These are phyloP conservation scores for Talaromyces sp. DNA, from an alignment of 2,329 filamentous ascomycete genomes.

Conservation along the genomic window DNA sequence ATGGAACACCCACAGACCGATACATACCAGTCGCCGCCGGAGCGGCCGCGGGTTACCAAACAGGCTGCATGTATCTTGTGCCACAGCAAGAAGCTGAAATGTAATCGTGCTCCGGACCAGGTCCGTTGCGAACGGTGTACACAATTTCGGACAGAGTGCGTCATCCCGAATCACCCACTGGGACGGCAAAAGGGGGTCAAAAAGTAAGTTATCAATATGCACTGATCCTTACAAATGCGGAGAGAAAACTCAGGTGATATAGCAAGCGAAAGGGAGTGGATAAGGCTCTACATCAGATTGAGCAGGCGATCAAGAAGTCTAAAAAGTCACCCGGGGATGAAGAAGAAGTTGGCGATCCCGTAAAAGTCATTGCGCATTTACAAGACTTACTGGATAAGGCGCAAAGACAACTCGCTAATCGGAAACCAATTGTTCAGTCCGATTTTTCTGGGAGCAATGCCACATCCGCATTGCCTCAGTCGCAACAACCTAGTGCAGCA, in stretches of 20 bases:
- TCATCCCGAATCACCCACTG: slow-evolving; percentile 69
- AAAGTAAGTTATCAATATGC: slow-evolving; percentile 53
- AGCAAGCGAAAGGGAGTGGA: slow-evolving; percentile 72
- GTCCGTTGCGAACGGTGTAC: slow-evolving; percentile 60
- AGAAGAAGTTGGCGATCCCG: slow-evolving; percentile 41
- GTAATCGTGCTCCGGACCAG: slow-evolving; percentile 55
- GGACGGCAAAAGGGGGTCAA: slow-evolving; percentile 73
- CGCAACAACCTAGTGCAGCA: slow-evolving; percentile 17
- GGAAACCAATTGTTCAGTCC: not conserved
- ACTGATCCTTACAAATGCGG: not conserved
- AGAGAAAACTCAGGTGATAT: not conserved
- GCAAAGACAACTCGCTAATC: slow-evolving; percentile 32
- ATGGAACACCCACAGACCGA: slow-evolving; percentile 10
- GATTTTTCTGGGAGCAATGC: slow-evolving; percentile 20
- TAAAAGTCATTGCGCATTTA: slow-evolving; percentile 43
- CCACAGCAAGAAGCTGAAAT: slow-evolving; percentile 66
- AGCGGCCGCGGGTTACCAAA: slow-evolving; percentile 20
- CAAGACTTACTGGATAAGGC: slow-evolving; percentile 52
- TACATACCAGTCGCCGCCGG: not conserved
- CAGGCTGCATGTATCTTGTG: slow-evolving; percentile 61
- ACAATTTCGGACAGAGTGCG: slow-evolving; percentile 58
- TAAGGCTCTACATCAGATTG: slow-evolving; percentile 70
- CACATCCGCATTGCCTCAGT: slow-evolving; percentile 24
- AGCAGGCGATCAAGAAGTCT: slow-evolving; percentile 63
- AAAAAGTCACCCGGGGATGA: slow-evolving; percentile 37